Evolutionary conservation across 2,329 filamentous ascomycete genomes (phyloP).

Genomic region (Dactylellina parvicollis): DNA sequence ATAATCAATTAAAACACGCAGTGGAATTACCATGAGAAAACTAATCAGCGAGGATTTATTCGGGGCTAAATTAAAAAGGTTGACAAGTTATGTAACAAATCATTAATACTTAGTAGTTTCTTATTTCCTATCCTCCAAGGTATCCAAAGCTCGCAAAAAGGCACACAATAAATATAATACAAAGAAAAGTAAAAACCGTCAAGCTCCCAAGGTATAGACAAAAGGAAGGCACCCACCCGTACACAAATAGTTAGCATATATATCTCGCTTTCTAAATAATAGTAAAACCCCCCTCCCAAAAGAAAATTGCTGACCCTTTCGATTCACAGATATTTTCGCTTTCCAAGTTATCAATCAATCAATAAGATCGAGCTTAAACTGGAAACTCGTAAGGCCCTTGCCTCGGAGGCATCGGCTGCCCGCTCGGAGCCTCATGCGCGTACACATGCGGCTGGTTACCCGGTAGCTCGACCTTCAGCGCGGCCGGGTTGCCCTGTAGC

Average conservation of each 20-base stretch:
- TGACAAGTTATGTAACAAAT: too few relatives aligned
- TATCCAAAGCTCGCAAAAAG: neutral
- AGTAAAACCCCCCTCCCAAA: neutral
- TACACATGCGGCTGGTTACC: neutral
- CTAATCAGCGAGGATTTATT: too few relatives aligned
- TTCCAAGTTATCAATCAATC: too few relatives aligned
- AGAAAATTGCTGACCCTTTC: too few relatives aligned
- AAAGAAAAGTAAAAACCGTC: neutral
- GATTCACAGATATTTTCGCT: too few relatives aligned
- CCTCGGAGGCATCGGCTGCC: neutral
- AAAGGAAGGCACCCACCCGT: neutral
- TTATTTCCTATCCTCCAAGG: too few relatives aligned
- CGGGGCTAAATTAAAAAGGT: too few relatives aligned
- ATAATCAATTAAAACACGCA: too few relatives aligned
- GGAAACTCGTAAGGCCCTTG: constrained; percentile 19
- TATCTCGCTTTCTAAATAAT: neutral
- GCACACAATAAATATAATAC: neutral
- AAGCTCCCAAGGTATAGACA: neutral
- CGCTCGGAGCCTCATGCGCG: neutral
- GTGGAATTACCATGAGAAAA: neutral
- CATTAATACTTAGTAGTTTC: too few relatives aligned
- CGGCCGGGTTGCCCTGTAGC: constrained; percentile 6
- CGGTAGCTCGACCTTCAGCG: constrained; percentile 10
- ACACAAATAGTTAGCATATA: too few relatives aligned
- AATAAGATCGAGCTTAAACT: too few relatives aligned